Conservation (phyloP, 2,329 filamentous ascomycete genomes). For the Apiospora aurea region DNA sequence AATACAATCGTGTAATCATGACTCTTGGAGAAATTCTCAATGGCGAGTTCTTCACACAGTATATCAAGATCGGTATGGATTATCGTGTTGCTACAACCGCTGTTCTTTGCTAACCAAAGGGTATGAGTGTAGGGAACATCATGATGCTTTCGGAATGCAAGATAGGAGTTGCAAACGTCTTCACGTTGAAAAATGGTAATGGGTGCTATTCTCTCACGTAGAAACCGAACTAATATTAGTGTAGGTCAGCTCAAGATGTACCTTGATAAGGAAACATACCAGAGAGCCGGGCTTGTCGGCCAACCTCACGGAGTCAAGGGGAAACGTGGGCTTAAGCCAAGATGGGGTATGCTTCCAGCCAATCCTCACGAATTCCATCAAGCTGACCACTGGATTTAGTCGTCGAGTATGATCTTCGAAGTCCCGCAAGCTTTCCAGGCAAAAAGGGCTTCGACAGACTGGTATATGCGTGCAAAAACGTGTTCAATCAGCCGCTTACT, state of each 20-base stretch:
- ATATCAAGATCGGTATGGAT: constrained; percentile 76
- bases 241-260: constrained; percentile 76
- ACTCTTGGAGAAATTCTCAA: constrained; percentile 75
- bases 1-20: constrained; percentile 75
- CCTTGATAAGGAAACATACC: constrained; percentile 82
- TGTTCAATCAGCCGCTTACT: constrained; percentile 69
- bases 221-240: neutral
- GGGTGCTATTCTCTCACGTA: neutral
- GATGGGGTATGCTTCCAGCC: constrained; percentile 68
- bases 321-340: constrained; percentile 65
- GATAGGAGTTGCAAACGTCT: constrained; percentile 73
- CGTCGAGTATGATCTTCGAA: constrained; percentile 77
- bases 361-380: constrained; percentile 4
- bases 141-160: constrained; percentile 85
- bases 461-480: constrained; percentile 79
- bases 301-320: constrained; percentile 68
- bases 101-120: neutral
- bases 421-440: constrained; percentile 79
- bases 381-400: constrained; percentile 56
- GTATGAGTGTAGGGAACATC: constrained; percentile 68
- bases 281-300: constrained; percentile 81
- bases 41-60: constrained; percentile 79
- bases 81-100: neutral
- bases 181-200: constrained; percentile 73
- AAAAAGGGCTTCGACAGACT: constrained; percentile 85